Evolutionary conservation across 2,329 filamentous ascomycete genomes (phyloP).

Genomic region (Ophiocordyceps unilateralis): DNA sequence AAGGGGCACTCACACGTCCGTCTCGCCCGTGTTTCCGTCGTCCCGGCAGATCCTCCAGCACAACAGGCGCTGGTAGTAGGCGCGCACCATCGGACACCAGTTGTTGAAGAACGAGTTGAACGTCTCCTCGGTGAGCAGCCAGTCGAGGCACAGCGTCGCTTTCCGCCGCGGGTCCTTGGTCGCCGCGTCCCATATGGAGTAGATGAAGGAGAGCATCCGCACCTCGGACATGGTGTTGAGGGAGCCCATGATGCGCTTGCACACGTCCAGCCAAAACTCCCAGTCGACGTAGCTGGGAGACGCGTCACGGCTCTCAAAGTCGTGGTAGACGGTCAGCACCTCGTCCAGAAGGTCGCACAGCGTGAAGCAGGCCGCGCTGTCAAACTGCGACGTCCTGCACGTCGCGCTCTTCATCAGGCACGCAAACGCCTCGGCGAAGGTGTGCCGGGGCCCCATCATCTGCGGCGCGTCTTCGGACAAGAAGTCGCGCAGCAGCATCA

Average conservation of each 20-base stretch:
- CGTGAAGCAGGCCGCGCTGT: constrained; percentile 71
- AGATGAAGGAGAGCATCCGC: constrained; percentile 66
- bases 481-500: constrained; percentile 69
- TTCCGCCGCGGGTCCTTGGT: constrained; percentile 50
- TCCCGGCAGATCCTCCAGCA: constrained; percentile 80
- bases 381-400: constrained; percentile 59
- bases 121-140: constrained; percentile 55
- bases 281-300: constrained; percentile 45
- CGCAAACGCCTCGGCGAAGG: constrained; percentile 64
- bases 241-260: constrained; percentile 60
- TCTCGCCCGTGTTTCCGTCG: constrained; percentile 44
- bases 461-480: constrained; percentile 32
- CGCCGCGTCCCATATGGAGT: constrained; percentile 61
- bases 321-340: constrained; percentile 45
- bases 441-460: constrained; percentile 32
- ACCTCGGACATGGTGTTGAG: constrained; percentile 86
- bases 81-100: constrained; percentile 89
- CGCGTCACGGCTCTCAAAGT: constrained; percentile 24
- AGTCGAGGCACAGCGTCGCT: constrained; percentile 50
- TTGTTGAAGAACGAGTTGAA: constrained; percentile 80
- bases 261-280: constrained; percentile 73
- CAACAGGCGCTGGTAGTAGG: constrained; percentile 78
- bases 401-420: constrained; percentile 56
- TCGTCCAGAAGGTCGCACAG: constrained; percentile 88
- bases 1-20: constrained; percentile 58